Conservation (phyloP, 108 stramenopile species). For the Mediolabrus comicus region DNA sequence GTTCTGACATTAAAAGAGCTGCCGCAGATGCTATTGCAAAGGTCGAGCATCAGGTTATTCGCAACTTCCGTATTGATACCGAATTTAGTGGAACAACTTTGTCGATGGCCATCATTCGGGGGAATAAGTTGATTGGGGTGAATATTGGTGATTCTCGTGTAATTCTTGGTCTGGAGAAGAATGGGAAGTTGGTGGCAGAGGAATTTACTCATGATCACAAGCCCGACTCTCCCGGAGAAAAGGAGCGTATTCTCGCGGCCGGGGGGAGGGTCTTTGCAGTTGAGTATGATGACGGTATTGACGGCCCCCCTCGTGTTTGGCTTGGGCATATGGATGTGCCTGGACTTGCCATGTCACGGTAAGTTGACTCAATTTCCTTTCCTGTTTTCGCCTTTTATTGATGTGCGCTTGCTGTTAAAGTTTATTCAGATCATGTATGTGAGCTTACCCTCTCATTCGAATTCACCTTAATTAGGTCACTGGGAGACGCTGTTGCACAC, state of each 20-base stretch:
- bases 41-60: slow-evolving; percentile 86
- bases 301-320: slow-evolving; percentile 99
- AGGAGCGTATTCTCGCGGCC: slow-evolving; percentile 89
- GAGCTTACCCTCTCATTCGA: slow-evolving; percentile 1
- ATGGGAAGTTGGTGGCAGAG: slow-evolving; percentile 61
- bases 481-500: slow-evolving; percentile 96
- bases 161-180: slow-evolving; percentile 72
- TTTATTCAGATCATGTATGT: background rate
- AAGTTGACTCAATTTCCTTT: slow-evolving; percentile 9
- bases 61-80: slow-evolving; percentile 91
- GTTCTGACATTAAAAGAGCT: slow-evolving; percentile 71
- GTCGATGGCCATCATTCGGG: slow-evolving; percentile 91
- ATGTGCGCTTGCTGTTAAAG: background rate
- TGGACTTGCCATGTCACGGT: slow-evolving; percentile 96
- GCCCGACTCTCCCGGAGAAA: slow-evolving; percentile 95
- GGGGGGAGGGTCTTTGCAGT: slow-evolving; percentile 98
- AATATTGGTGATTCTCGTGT: slow-evolving; percentile 96
- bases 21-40: slow-evolving; percentile 82
- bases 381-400: background rate
- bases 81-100: slow-evolving; percentile 96
- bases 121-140: slow-evolving; percentile 84
- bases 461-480: slow-evolving; percentile 61
- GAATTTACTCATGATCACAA: slow-evolving; percentile 97
- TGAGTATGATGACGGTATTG: slow-evolving; percentile 98
- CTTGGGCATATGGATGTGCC: slow-evolving; percentile 98